Conservation (phyloP, 1,284 basidiomycete species). For the Cutaneotrichosporon cutaneum region DNA sequence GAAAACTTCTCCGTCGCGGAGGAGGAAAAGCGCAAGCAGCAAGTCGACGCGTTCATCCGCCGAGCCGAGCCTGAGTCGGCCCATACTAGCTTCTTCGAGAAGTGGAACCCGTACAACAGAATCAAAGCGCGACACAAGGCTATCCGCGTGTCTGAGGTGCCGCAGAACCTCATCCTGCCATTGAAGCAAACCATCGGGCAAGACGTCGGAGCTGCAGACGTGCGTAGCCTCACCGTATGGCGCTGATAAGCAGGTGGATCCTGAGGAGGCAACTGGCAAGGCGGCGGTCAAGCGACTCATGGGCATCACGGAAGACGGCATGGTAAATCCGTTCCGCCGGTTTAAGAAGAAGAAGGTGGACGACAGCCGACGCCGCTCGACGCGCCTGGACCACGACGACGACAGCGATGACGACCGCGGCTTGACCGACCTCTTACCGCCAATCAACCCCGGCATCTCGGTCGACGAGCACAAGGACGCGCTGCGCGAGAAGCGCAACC, state of each 20-base stretch:
- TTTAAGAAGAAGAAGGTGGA: neutral
- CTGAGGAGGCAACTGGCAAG: constrained; percentile 19
- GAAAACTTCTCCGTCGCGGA: constrained; percentile 95
- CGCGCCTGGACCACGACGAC: constrained; percentile 16
- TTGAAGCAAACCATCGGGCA: constrained; percentile 73
- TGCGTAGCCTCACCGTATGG: neutral
- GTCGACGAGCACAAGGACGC: constrained; percentile 57
- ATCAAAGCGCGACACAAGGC: constrained; percentile 71
- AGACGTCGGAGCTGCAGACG: constrained; percentile 53
- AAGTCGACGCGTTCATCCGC: constrained; percentile 63
- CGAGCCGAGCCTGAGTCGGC: constrained; percentile 52
- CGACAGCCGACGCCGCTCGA: no score
- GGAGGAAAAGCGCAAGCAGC: constrained; percentile 80
- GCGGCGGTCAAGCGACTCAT: constrained; percentile 34
- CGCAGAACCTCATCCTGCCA: constrained; percentile 69
- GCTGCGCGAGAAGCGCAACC: constrained; percentile 70
- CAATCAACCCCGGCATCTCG: constrained; percentile 35
- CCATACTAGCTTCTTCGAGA: constrained; percentile 67
- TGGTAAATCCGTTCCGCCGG: neutral
- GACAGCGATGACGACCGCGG: constrained; percentile 44
- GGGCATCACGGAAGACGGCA: constrained; percentile 33
- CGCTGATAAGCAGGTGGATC: constrained; percentile 5
- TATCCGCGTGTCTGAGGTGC: constrained; percentile 67
- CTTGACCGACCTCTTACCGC: constrained; percentile 45
- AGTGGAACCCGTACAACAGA: constrained; percentile 85